Evolutionary conservation across 1,284 basidiomycete genomes (phyloP).

Genomic region (Albatrellus sp.): DNA sequence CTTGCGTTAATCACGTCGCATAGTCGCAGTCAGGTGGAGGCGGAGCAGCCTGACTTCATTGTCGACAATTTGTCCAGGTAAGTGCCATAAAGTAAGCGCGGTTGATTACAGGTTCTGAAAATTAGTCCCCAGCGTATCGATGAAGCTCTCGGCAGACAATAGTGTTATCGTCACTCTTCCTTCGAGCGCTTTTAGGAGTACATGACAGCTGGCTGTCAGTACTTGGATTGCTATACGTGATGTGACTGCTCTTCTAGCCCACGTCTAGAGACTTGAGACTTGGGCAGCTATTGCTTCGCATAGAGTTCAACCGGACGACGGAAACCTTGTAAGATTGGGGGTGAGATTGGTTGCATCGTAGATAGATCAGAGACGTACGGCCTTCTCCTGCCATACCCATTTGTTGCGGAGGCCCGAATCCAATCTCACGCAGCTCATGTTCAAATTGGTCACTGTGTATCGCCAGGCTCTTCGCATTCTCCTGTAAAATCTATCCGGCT

Average conservation of each 20-base stretch:
- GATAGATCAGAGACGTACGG: constrained; percentile 23
- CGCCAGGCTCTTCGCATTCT: constrained; percentile 39
- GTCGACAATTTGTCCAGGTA: constrained; percentile 52
- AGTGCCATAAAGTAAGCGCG: constrained; percentile 4
- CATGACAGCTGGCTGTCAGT: neutral
- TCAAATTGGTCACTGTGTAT: constrained; percentile 54
- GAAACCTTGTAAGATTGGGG: constrained; percentile 25
- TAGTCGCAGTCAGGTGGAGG: constrained; percentile 48
- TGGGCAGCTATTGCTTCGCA: constrained; percentile 14
- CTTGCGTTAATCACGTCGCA: constrained; percentile 75
- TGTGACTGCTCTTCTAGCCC: too few relatives aligned
- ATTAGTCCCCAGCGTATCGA: constrained; percentile 24
- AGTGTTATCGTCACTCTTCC: constrained; percentile 4
- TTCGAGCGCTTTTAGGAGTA: neutral
- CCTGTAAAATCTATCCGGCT: constrained; percentile 26
- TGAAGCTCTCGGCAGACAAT: constrained; percentile 15
- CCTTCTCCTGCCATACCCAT: constrained; percentile 46
- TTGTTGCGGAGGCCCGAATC: constrained; percentile 41
- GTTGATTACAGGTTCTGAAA: neutral
- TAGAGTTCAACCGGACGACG: constrained; percentile 37
- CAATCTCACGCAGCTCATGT: constrained; percentile 38
- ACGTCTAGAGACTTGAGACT: too few relatives aligned
- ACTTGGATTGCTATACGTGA: too few relatives aligned
- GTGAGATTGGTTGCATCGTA: neutral
- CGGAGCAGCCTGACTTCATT: constrained; percentile 43